Conservation (phyloP, 148 eudicot genomes). For the Selenicereus undatus region DNA sequence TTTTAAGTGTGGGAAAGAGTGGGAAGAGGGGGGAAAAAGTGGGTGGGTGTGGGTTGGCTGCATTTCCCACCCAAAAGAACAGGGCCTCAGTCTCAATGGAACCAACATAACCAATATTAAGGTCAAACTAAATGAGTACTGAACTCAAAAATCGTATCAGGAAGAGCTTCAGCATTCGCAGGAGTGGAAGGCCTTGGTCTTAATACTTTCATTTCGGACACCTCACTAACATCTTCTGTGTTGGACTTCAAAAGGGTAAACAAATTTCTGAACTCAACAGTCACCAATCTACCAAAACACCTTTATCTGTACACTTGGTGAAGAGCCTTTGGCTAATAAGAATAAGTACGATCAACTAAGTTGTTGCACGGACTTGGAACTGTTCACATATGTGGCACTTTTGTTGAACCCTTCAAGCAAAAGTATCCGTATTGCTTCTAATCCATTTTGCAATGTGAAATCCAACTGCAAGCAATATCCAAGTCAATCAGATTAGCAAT, state of each 20-base stretch:
- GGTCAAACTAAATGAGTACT: not conserved
- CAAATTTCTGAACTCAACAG: not conserved
- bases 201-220: not conserved
- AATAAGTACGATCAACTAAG: slow-evolving; percentile 23
- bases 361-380: slow-evolving; percentile 44
- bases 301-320: not conserved
- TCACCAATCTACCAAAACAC: not conserved
- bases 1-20: no score
- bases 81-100: not conserved
- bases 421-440: slow-evolving; percentile 82
- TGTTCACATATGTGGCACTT: slow-evolving; percentile 84
- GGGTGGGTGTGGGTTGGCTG: no score
- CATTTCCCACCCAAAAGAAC: no score
- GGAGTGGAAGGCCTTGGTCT: not conserved
- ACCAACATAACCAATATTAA: not conserved
- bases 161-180: not conserved
- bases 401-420: slow-evolving; percentile 65
- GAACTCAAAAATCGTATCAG: not conserved
- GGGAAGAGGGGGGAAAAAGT: no score
- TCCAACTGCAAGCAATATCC: slow-evolving; percentile 58
- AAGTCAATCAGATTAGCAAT: not conserved
- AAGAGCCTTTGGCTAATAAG: not conserved
- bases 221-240: no score
- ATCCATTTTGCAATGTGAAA: slow-evolving; percentile 63
- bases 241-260: not conserved